Base-by-base conservation (phyloP, 2,329 filamentous ascomycete genomes). In the Cladorrhinum sp. region DNA sequence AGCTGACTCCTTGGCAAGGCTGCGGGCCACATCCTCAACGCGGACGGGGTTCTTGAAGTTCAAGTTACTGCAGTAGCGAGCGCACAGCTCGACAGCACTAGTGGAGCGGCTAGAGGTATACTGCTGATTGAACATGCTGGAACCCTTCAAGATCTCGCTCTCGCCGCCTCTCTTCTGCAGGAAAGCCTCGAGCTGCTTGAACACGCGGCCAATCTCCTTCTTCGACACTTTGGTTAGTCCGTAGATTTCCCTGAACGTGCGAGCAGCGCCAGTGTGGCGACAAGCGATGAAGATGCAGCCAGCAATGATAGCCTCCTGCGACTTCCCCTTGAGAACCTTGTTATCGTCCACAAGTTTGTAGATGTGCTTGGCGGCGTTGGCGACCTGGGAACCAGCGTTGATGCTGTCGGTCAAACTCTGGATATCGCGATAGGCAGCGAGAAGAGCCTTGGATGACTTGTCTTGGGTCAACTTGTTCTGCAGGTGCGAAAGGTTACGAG, bases 211-310 rank as follows among this genome's bases (percentile, higher is more conserved):
- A 65, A 99, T 96, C 72, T 99, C 96, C 78, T 98, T 98, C 80
- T 98, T 97, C 62, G 89, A 88, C 25, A 99, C 93, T 67, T 91
- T 91, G 8, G 95, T 99, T 73, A 98, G 81, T 63, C 92, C 89
- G 77, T 91, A 96, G 70, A 99, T 95, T 75, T 99, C 96, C 53
- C 90, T 87, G 78, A 99, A 99, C 2, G 92, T 96, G 66, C 95
- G 90, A 3, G 91, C 89, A 27, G 93, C 89, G 63, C 87, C 85
- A 71, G 91, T 90, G 75, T 97, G 92, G 50, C 95, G 92, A 74
- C 93, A 98, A 45, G 95, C 92, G 69, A 99, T 93, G 80, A 99
- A 98, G 75, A 99, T 95, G 77, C 93, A 97, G 6, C 93, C 92
- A 4, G 95, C 95, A 67, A 98, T 93, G 67, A 99, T 89, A 59